phyloP scores from a whole-genome alignment of 2,329 filamentous ascomycete genomes.

The Ascochyta koolunga region DNA sequence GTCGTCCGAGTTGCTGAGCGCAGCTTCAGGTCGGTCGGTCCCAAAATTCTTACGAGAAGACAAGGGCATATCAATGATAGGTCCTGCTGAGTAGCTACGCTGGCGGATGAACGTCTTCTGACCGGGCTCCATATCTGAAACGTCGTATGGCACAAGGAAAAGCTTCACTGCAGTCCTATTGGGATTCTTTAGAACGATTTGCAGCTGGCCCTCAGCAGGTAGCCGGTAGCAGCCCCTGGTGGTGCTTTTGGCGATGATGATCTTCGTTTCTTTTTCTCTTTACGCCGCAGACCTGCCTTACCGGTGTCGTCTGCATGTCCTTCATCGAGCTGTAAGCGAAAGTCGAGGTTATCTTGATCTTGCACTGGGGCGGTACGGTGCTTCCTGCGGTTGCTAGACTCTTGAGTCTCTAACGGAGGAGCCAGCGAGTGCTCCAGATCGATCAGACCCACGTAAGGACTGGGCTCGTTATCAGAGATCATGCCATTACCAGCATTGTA shows the following conservation, averaged over 20 bases:
- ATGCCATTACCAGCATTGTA: constrained; percentile 74
- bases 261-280: constrained; percentile 65
- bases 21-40: constrained; percentile 60
- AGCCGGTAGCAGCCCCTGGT: constrained; percentile 93
- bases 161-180: constrained; percentile 98
- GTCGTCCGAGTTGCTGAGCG: constrained; percentile 57
- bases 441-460: constrained; percentile 92
- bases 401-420: constrained; percentile 53
- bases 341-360: constrained; percentile 36
- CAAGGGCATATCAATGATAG: constrained; percentile 75
- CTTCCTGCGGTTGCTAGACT: constrained; percentile 51
- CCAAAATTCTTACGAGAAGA: constrained; percentile 54
- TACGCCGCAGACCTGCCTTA: constrained; percentile 50
- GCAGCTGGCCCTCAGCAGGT: constrained; percentile 89
- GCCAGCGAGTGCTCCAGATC: constrained; percentile 83
- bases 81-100: constrained; percentile 86
- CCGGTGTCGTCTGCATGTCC: constrained; percentile 13
- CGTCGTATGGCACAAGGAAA: constrained; percentile 90
- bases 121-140: constrained; percentile 88
- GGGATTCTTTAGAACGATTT: constrained; percentile 97
- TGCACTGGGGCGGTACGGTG: constrained; percentile 35
- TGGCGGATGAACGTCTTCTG: constrained; percentile 97
- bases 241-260: constrained; percentile 67
- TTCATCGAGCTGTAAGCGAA: constrained; percentile 27
- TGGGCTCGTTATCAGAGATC: constrained; percentile 82